Base-by-base conservation (phyloP, 208 protist genomes). In the Strigomonas galati region DNA sequence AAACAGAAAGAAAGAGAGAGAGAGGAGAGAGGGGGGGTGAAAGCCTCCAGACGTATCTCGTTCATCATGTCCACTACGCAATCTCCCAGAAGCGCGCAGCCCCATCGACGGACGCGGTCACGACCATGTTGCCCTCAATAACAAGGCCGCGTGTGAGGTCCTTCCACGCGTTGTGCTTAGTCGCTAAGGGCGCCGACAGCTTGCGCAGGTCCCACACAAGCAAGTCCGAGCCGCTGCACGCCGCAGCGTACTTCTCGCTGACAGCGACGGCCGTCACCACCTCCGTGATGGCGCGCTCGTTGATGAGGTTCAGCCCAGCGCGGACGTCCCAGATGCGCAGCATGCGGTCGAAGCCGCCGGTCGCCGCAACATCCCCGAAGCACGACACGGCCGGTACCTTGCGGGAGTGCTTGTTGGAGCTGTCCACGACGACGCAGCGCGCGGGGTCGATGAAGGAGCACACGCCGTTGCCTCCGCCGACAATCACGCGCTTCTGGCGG, bases 81-180 rank as follows among this genome's bases (percentile, higher is more conserved):
- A 91, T 66, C 32, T 85, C 70, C 86, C 89, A 95, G 62, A 93
- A 92, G 24, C 89, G 76, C 17, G 86, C 74, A 21, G 90, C 78
- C 12, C 89, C 89, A 72, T 95, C 89, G 17, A 91, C 89, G 51
- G 89, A 95, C 10, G 89, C 89, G 21, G 84, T 95, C 26, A 95
- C 80, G 35, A 95, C 78, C 3, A 69, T 67, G 62, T 87, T 83
- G 23, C 70, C 82, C 46, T 91, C 85, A 44, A 95, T 86, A 32
- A 91, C 81, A n/a, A 95, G 72, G 1, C 89, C 89, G 31, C 89
- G 81, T 23, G 89, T 95, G 21, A 95, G 69, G 52, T 91, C 86
- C 62, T 88, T 89, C 89, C 86, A 95, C 19, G 89, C 89, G 44
- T 87, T 87, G 30, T 81, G 62, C 55, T 85, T 89, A 0, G 74